Evolutionary conservation across 805 yeast species (phyloP), one percentile per base, ranked within the genome.

Genomic region (Candida tallmaniae): DNA sequence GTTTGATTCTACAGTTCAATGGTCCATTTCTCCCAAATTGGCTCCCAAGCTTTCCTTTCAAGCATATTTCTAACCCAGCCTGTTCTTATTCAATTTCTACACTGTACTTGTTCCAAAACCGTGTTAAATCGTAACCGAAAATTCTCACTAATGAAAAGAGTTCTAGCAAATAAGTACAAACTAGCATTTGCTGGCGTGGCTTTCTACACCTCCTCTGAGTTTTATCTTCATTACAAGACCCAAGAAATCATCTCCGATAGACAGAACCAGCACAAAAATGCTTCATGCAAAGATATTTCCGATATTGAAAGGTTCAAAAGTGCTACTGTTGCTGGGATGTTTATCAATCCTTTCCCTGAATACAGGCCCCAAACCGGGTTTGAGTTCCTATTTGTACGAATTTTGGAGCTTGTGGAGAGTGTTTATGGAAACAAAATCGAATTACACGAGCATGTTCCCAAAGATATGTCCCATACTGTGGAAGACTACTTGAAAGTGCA

Each of bases 321-420:
- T n/a, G 66, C 63, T 5, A 57, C 56, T 2, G 56, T 86, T 1
- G 72, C 74, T 13, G 96, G 97, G 7, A 66, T 88, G 46, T 90
- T 76, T 60, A 93, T 86, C 39, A 90, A 90, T 50, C 97, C 97
- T 2, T 90, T 90, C 54, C 72, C 73, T 12, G 96, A 90, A 52
- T 90, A 90, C 53, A 69, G 97, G 33, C 83, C 87, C 5, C 97
- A 89, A 58, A 87, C 96, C 0, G 68, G 86, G 6, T 83, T 83
- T 52, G 97, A 90, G 59, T 90, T 89, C 58, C 63, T 85, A 19
- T 65, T 74, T 27, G 82, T 89, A 46, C 65, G 96, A 14, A 40
- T 88, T 3, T 54, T 78, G 37, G 96, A 88, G 53, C 52, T 86
- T 4, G 70, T 83, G 46, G 84, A 83, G 45, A 78, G 66, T 37